Evolutionary conservation across 192 early-diverging fungal genomes (phyloP).

Genomic region (Coemansia sp.): DNA sequence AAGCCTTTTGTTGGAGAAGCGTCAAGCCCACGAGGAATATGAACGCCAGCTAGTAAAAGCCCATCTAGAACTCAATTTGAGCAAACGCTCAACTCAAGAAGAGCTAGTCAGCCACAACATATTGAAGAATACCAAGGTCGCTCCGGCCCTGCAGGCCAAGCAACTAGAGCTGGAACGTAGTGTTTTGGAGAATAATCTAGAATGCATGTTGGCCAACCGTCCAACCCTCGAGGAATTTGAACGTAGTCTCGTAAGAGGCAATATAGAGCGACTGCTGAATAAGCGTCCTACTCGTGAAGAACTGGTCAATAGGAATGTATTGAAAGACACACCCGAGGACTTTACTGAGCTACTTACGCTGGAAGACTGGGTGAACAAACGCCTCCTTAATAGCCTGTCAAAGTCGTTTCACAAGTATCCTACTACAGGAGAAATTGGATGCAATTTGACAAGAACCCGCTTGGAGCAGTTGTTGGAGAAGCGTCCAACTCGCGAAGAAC

Average conservation of each 20-base stretch:
- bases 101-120: slow-evolving; percentile 59
- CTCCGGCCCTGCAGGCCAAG: slow-evolving; percentile 37
- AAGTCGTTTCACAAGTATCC: too few relatives aligned
- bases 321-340: too few relatives aligned
- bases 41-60: neutral
- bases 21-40: slow-evolving; percentile 50
- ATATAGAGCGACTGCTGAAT: slow-evolving; percentile 5
- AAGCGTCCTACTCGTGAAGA: slow-evolving; percentile 23
- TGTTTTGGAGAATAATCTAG: slow-evolving; percentile 54
- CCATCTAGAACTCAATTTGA: neutral
- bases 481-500: slow-evolving; percentile 53
- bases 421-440: too few relatives aligned
- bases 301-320: too few relatives aligned
- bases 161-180: slow-evolving; percentile 28
- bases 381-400: too few relatives aligned
- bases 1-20: slow-evolving; percentile 57
- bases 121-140: slow-evolving; percentile 48
- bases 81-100: slow-evolving; percentile 41
- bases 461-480: neutral
- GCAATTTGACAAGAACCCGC: too few relatives aligned
- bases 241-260: neutral
- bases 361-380: too few relatives aligned
- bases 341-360: too few relatives aligned
- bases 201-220: slow-evolving; percentile 57
- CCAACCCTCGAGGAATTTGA: slow-evolving; percentile 58